These are phyloP conservation scores for Pseudocercospora vitis DNA, from an alignment of 2,329 filamentous ascomycete genomes.

Conservation along the genomic window DNA sequence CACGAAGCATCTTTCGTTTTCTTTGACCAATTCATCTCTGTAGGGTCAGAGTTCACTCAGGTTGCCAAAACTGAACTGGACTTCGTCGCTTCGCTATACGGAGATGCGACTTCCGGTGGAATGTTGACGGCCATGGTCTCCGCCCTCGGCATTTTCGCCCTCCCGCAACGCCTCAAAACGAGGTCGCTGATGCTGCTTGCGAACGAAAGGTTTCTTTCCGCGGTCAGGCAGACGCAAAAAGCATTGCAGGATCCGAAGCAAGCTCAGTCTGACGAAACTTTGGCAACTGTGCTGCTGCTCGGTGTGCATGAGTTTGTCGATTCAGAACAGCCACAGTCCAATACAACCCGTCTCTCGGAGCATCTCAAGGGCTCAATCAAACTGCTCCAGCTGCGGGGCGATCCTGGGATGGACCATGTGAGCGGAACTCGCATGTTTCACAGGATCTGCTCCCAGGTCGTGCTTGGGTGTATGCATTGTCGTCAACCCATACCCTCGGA, in stretches of 20 bases:
- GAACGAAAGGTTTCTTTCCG: not conserved
- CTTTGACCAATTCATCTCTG: constrained; percentile 12
- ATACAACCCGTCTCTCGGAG: not conserved
- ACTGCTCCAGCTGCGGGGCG: constrained; percentile 13
- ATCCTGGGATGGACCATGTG: constrained; percentile 1
- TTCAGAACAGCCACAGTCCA: not conserved
- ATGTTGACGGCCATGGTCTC: constrained; percentile 13
- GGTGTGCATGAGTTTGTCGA: constrained; percentile 12
- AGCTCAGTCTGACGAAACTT: constrained; percentile 12
- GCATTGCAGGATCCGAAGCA: constrained; percentile 4
- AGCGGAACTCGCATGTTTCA: constrained; percentile 12
- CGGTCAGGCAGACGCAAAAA: constrained; percentile 8
- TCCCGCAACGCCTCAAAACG: not conserved
- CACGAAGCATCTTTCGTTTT: constrained; percentile 6
- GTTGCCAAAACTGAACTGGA: constrained; percentile 13
- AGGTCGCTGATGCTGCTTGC: constrained; percentile 2
- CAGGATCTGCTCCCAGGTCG: constrained; percentile 5
- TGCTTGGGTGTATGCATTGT: not conserved
- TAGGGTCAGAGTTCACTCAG: not conserved
- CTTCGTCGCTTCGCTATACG: constrained; percentile 10
- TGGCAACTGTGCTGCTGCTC: constrained; percentile 14
- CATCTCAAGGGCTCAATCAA: constrained; percentile 13
- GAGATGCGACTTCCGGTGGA: not conserved
- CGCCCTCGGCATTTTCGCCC: constrained; percentile 6
- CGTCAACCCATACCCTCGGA: constrained; percentile 1